Evolutionary conservation across 768 basidiomycete species (phyloP).

Genomic region (Leccinum longicurvipes): DNA sequence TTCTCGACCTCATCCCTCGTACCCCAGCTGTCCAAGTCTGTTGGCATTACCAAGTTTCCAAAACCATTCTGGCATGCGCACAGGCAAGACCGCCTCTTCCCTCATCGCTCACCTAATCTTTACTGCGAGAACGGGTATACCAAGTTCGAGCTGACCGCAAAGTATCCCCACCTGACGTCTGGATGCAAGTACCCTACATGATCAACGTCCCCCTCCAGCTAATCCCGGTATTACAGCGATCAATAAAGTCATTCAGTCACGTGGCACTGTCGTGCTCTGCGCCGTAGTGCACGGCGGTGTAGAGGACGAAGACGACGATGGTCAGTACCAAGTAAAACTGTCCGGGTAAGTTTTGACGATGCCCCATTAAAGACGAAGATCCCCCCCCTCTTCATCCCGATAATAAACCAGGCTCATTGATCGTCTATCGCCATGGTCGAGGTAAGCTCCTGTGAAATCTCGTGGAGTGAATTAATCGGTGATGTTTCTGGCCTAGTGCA

Average conservation of each 20-base stretch:
- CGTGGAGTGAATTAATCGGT: not conserved
- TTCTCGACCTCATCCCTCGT: not conserved
- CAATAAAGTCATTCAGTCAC: constrained; percentile 48
- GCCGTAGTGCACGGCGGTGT: constrained; percentile 47
- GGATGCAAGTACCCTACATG: constrained; percentile 30
- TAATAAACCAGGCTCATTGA: constrained; percentile 47
- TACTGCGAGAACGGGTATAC: constrained; percentile 22
- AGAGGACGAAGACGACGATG: constrained; percentile 32
- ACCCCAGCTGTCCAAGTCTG: constrained; percentile 10
- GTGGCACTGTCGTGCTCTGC: constrained; percentile 40
- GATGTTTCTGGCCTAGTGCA: constrained; percentile 15
- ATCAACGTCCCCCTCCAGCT: not conserved
- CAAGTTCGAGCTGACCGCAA: constrained; percentile 26
- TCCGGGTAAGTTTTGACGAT: constrained; percentile 12
- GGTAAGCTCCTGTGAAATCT: constrained; percentile 11
- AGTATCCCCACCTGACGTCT: constrained; percentile 44
- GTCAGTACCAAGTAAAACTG: constrained; percentile 14
- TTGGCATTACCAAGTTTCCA: constrained; percentile 19
- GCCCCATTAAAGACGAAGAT: constrained; percentile 2
- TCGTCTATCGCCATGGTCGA: constrained; percentile 36
- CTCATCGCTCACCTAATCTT: constrained; percentile 23
- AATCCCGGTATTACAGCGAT: constrained; percentile 38
- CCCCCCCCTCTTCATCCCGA: constrained; percentile 39
- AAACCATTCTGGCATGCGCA: constrained; percentile 19
- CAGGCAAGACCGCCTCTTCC: constrained; percentile 21